A percentile compares a stretch with the other conserved stretches of the same genome.
These are phyloP conservation scores for Isabelozyma gotoi DNA, from an alignment of 805 yeast genomes.

Conservation along the genomic window DNA sequence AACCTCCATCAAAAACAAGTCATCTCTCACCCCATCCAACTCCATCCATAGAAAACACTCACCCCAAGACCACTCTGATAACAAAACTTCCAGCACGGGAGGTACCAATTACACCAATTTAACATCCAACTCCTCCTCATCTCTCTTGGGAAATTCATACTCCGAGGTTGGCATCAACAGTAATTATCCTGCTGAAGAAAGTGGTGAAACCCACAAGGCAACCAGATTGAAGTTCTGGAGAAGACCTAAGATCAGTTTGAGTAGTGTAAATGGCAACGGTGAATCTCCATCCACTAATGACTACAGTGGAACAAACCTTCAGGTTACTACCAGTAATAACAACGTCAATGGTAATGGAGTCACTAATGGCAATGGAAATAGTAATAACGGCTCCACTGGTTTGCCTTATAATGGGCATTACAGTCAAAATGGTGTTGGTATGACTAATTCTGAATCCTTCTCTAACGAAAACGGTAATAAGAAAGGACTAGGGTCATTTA, in stretches of 20 bases:
- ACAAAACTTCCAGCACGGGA: neutral
- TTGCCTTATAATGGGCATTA: neutral
- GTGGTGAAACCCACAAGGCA: constrained; percentile 39
- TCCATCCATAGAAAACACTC: neutral
- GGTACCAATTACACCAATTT: constrained; percentile 4
- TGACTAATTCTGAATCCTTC: neutral
- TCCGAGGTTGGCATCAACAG: constrained; percentile 1
- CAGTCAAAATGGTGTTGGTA: neutral
- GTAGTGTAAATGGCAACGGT: constrained; percentile 1
- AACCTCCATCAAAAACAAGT: constrained; percentile 2
- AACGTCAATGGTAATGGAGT: neutral
- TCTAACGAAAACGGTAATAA: constrained; percentile 4
- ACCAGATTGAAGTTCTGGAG: constrained; percentile 46
- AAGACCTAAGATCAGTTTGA: constrained; percentile 36
- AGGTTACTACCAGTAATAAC: neutral
- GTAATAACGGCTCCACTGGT: neutral
- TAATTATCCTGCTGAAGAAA: constrained; percentile 13
- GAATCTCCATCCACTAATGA: neutral
- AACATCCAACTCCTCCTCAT: constrained; percentile 16
- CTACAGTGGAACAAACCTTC: neutral
- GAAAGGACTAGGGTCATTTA: constrained; percentile 15
- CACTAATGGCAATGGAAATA: neutral
- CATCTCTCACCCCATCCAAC: constrained; percentile 1
- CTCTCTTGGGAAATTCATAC: constrained; percentile 7
- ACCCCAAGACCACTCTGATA: constrained; percentile 1